These are phyloP conservation scores for Taphrina betulina DNA, from an alignment of 1,139 yeast species.

Conservation along the genomic window DNA sequence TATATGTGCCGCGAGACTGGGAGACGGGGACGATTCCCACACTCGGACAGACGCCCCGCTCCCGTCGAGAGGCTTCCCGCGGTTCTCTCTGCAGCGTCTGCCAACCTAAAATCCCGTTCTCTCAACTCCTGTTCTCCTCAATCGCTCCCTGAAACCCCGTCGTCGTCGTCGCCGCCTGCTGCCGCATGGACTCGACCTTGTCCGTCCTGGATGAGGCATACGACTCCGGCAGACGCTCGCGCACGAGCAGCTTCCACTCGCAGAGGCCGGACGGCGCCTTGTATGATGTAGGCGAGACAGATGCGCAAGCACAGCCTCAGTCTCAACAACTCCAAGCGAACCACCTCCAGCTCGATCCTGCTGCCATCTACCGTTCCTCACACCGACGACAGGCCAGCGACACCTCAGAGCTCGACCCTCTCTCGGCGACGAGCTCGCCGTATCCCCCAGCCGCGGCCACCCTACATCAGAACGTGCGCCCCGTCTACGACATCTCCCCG, in stretches of 20 bases:
- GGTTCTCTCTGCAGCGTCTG: too few species aligned
- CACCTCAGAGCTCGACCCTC: slow-evolving; percentile 1
- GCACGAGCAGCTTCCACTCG: slow-evolving; percentile 16
- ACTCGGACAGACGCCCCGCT: too few species aligned
- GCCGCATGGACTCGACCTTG: slow-evolving; percentile 11
- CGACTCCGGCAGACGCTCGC: slow-evolving; percentile 18
- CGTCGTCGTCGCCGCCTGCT: background rate
- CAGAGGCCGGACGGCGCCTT: slow-evolving; percentile 7
- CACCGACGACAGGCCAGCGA: slow-evolving; percentile 20
- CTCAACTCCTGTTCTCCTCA: too few species aligned
- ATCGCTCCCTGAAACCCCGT: too few species aligned
- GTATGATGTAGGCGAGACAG: too few species aligned
- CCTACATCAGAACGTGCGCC: background rate
- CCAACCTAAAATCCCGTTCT: too few species aligned
- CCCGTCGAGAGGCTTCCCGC: too few species aligned
- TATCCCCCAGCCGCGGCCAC: background rate
- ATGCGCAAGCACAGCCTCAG: too few species aligned
- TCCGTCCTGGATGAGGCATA: slow-evolving; percentile 18
- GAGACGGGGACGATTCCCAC: too few species aligned
- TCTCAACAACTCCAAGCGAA: slow-evolving; percentile 1
- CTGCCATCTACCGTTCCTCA: too few species aligned
- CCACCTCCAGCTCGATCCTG: slow-evolving; percentile 2
- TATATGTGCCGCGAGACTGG: too few species aligned
- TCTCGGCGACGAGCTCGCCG: background rate
- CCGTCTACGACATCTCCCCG: background rate